Evolutionary conservation across 345 rosid species (phyloP).

Genomic region (Aquilaria sinensis): DNA sequence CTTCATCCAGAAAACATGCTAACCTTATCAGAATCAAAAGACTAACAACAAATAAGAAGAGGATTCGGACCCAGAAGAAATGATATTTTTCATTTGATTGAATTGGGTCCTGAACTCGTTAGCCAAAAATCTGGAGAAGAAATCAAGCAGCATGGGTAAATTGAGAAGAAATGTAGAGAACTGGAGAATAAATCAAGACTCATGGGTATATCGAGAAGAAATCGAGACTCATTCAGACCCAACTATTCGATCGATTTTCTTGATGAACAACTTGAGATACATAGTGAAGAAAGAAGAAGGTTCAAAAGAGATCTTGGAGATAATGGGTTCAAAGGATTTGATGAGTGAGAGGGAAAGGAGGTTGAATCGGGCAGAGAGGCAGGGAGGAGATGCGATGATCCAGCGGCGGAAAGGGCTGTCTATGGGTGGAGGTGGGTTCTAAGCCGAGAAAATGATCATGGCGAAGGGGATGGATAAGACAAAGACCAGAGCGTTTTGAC

Average conservation of each 20-base stretch:
- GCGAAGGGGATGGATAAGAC: too few relatives aligned
- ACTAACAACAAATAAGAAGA: constrained; percentile 8
- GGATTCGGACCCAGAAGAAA: constrained; percentile 13
- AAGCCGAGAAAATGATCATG: too few relatives aligned
- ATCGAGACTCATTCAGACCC: constrained; percentile 20
- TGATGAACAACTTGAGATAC: constrained; percentile 91
- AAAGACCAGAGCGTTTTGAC: too few relatives aligned
- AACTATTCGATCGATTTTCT: constrained; percentile 53
- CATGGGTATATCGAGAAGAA: too few relatives aligned
- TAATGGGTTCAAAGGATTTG: constrained; percentile 35
- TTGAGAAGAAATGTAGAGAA: too few relatives aligned
- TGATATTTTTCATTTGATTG: constrained; percentile 36
- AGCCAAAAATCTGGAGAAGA: constrained; percentile 58
- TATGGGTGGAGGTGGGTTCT: too few relatives aligned
- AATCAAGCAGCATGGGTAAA: constrained; percentile 28
- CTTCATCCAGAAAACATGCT: too few relatives aligned
- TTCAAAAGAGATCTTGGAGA: constrained; percentile 50
- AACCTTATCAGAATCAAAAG: neutral
- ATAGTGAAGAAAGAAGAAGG: constrained; percentile 68
- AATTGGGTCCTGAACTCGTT: constrained; percentile 52
- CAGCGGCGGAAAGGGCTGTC: too few relatives aligned
- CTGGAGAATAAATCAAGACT: too few relatives aligned
- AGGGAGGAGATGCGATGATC: too few relatives aligned
- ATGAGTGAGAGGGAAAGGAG: constrained; percentile 46
- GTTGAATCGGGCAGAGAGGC: constrained; percentile 11